Base-by-base conservation (phyloP, 345 rosid genomes). In the Citrus trifoliata region DNA sequence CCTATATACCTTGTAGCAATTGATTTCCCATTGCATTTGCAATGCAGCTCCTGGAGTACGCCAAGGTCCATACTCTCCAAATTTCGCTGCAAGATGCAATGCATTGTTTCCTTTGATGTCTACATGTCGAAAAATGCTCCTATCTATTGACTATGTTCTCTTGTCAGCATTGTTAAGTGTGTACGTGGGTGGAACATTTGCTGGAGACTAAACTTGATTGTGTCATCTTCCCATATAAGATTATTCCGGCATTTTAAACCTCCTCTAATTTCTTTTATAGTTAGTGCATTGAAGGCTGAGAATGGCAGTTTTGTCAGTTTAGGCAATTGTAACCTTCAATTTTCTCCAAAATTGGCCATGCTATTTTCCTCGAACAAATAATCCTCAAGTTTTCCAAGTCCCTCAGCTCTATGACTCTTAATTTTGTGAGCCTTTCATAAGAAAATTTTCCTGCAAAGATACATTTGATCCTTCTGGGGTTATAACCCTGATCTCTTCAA, bases 301-400 rank as follows among this genome's bases (percentile, higher is more conserved):
- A 81, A 74, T 6, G 86, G 88, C 64, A 76, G 86, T 77, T 68
- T 70, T 46, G 18, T 28, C 65, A 83, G 71, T 78, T 38, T 65
- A 24, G 73, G 25, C 85, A 81, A 78, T 79, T 83, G 78, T 71
- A 75, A 16, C 78, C 86, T 73, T 78, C 84, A 51, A 85, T 73
- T 60, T 27, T 75, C 72, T 68, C 84, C 73, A 80, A 24, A 69
- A 59, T 80, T 0, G 82, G 81, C 82, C 75, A 80, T 13, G 64
- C 65, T 27, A 72, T 62, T 46, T 38, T 62, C 63, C 82, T 79
- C 10, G 75, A 71, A 70, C 81, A 78, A 21, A 85, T 62, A 30
- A 16, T 55, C 76, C 37, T 82, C 51, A 85, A 62, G 27, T 42
- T 78, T 4, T 13, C 4, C 84, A 82, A 64, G 42, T 82, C 80